Evolutionary conservation across 495 filamentous ascomycete species (phyloP), one percentile per base, ranked within the genome.

Genomic region (Staphylotrichum longicolle): DNA sequence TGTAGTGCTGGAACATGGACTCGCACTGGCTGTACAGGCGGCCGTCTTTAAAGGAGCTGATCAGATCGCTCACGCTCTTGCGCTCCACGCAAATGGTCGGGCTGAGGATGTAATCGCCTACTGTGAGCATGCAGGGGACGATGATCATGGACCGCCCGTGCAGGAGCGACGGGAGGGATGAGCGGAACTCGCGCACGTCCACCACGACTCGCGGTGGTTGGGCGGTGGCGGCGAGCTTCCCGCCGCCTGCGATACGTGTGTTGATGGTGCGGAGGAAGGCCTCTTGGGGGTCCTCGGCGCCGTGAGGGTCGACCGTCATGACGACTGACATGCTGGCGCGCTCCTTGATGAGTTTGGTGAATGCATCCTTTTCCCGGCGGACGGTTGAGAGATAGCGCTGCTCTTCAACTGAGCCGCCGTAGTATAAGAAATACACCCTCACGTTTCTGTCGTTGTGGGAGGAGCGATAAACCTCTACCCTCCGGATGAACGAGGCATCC

Each of bases 131-230:
- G 75, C 92, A 96, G 20, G 94, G 95, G 0, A 97, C 85, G 45
- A 97, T 85, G 46, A 90, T 74, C 77, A 94, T 91, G 65, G 83
- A 88, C 50, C 89, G 86, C 15, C 89, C 95, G 72, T 98, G 93
- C 2, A 98, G 80, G 27, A 98, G 82, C 0, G 92, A 96, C 1
- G 94, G 93, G 0, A 98, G 84, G 0, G 90, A 91, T 44, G 91
- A 96, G 67, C 93, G 86, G 69, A 98, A 97, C 72, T 98, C 94
- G 64, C 94, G 91, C 41, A 96, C 89, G 68, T 98, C 94, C 50
- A 98, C 90, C 6, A 98, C 90, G 1, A 97, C 89, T 20, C 91
- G 85, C 5, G 94, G 95, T n/a, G 92, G 94, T 59, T 91, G 82
- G 8, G 91, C 88, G 3, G 94, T 98, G 7, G 95, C 93, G 27